Evolutionary conservation across 2,329 filamentous ascomycete genomes (phyloP).

Genomic region (Fusarium sulawesiense): DNA sequence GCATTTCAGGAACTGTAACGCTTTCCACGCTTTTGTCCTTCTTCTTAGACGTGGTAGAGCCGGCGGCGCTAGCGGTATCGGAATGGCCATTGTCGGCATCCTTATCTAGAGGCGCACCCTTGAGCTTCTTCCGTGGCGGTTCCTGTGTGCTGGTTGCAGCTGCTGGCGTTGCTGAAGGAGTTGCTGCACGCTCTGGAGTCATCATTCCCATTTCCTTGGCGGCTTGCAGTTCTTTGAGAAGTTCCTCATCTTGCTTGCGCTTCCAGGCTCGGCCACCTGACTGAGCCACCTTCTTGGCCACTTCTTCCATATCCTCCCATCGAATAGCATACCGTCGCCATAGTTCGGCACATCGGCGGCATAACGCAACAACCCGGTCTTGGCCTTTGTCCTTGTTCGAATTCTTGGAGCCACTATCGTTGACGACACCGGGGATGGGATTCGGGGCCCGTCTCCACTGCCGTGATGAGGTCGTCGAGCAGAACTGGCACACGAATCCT

Average conservation of each 20-base stretch:
- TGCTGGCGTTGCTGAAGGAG: slow-evolving; percentile 45
- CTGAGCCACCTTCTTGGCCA: slow-evolving; percentile 85
- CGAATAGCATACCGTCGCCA: slow-evolving; percentile 97
- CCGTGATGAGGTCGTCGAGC: slow-evolving; percentile 79
- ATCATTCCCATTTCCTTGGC: slow-evolving; percentile 69
- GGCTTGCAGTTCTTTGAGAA: slow-evolving; percentile 77
- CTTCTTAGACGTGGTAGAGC: slow-evolving; percentile 61
- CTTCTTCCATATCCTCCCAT: slow-evolving; percentile 93
- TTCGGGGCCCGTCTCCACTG: slow-evolving; percentile 94
- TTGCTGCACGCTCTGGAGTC: slow-evolving; percentile 58
- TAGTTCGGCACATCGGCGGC: slow-evolving; percentile 87
- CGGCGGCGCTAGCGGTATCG: slow-evolving; percentile 58
- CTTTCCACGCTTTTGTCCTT: slow-evolving; percentile 68
- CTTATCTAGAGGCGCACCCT: slow-evolving; percentile 63
- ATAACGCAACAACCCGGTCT: slow-evolving; percentile 83
- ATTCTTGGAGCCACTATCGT: slow-evolving; percentile 65
- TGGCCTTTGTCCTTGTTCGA: slow-evolving; percentile 81
- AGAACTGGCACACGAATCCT: slow-evolving; percentile 94
- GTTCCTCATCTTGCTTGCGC: slow-evolving; percentile 89
- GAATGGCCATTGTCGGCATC: slow-evolving; percentile 61
- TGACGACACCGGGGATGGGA: slow-evolving; percentile 76
- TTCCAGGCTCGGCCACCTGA: slow-evolving; percentile 86
- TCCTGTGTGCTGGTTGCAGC: slow-evolving; percentile 54
- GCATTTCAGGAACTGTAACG: slow-evolving; percentile 77
- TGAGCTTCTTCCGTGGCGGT: slow-evolving; percentile 74